phyloP scores from a whole-genome alignment of 192 early-diverging fungal species.

The Entomortierella chlamydospora region DNA sequence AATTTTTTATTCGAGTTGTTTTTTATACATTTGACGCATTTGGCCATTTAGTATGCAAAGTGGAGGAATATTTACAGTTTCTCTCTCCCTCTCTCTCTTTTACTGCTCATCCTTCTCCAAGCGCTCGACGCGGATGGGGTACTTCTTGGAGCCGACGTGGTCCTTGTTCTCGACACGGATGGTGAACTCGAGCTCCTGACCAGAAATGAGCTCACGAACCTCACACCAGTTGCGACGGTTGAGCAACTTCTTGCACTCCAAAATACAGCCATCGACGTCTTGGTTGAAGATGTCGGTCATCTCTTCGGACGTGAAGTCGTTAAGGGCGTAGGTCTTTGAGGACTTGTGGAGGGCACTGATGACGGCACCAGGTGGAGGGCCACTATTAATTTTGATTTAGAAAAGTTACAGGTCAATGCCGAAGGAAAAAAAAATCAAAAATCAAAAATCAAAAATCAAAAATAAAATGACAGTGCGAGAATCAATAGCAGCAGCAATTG shows the following conservation, averaged over 20 bases:
- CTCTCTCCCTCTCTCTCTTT: too few species aligned
- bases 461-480: too few species aligned
- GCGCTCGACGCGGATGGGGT: slow-evolving; percentile 36
- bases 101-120: slow-evolving; percentile 41
- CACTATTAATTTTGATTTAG: slow-evolving; percentile 9
- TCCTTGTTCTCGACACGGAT: slow-evolving; percentile 48
- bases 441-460: too few species aligned
- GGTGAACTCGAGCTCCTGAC: slow-evolving; percentile 42
- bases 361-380: slow-evolving; percentile 76
- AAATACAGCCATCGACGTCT: slow-evolving; percentile 70
- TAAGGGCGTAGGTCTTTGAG: slow-evolving; percentile 67
- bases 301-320: slow-evolving; percentile 71
- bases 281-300: slow-evolving; percentile 79
- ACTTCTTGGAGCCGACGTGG: slow-evolving; percentile 45
- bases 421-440: too few species aligned
- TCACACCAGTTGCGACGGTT: slow-evolving; percentile 55
- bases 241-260: slow-evolving; percentile 43
- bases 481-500: background rate
- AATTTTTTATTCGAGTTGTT: too few species aligned
- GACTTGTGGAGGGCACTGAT: slow-evolving; percentile 74
- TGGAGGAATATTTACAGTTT: too few species aligned
- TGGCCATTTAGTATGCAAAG: too few species aligned
- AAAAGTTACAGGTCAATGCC: slow-evolving; percentile 4
- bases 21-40: too few species aligned
- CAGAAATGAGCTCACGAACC: slow-evolving; percentile 34